Evolutionary conservation across 495 filamentous ascomycete species (phyloP).

Genomic region (Glonium stellatum): DNA sequence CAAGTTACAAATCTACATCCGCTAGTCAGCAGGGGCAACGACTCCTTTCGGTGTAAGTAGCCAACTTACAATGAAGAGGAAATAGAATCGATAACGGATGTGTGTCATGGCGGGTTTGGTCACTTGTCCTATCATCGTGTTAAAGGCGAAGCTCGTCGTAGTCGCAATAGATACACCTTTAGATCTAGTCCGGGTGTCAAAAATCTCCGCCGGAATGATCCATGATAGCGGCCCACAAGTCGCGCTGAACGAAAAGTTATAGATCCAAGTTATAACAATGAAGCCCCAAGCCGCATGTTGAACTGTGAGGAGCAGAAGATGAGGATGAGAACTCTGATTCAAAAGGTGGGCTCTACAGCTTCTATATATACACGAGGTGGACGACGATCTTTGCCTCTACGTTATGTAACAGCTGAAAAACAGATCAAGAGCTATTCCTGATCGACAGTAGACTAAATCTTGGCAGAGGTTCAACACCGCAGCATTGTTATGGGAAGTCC

Average conservation of each 20-base stretch:
- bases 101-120: conserved; percentile 52
- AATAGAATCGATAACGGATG: conserved; percentile 49
- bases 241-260: conserved; percentile 60
- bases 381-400: too few relatives aligned
- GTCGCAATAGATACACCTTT: conserved; percentile 63
- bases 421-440: too few relatives aligned
- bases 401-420: too few relatives aligned
- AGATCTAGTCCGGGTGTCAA: conserved; percentile 59
- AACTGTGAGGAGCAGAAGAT: too few relatives aligned
- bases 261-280: conserved; percentile 65
- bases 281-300: conserved; percentile 69
- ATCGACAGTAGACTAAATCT: too few relatives aligned
- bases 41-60: not conserved
- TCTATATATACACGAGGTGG: too few relatives aligned
- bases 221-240: conserved; percentile 56
- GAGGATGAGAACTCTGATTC: too few relatives aligned
- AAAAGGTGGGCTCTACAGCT: too few relatives aligned
- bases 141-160: conserved; percentile 61
- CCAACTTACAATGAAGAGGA: conserved; percentile 46
- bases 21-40: not conserved
- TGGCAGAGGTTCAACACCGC: too few relatives aligned
- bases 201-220: conserved; percentile 67
- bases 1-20: conserved; percentile 40
- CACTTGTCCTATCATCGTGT: conserved; percentile 68
- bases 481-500: conserved; percentile 43